These are phyloP conservation scores for Sordariomycetes sp. DNA, from an alignment of 2,329 filamentous ascomycete species.

Conservation along the genomic window DNA sequence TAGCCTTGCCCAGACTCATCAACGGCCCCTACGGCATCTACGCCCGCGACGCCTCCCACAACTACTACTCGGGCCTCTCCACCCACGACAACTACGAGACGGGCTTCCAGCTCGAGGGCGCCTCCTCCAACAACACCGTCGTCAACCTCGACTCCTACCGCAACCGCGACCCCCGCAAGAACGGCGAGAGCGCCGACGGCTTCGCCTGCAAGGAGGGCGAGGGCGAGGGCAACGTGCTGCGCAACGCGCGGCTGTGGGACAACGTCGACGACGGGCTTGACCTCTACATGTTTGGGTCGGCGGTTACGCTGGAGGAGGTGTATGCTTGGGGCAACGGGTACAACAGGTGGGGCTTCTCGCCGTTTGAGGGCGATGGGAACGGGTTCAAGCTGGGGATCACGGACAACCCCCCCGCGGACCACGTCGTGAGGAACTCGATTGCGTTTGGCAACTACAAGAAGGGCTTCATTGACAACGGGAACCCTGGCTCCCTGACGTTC, in stretches of 20 bases:
- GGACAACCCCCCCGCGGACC: conserved; percentile 24
- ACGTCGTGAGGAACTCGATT: conserved; percentile 26
- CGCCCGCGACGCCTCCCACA: conserved; percentile 16
- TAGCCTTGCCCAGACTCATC: conserved; percentile 10
- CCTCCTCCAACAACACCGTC: conserved; percentile 19
- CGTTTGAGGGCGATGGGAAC: conserved; percentile 30
- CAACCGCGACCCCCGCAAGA: conserved; percentile 30
- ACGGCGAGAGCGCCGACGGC: conserved; percentile 32
- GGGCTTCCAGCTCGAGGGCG: conserved; percentile 18
- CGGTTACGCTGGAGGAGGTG: conserved; percentile 25
- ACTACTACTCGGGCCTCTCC: conserved; percentile 16
- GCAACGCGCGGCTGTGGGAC: conserved; percentile 29
- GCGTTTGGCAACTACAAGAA: conserved; percentile 26
- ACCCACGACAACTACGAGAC: conserved; percentile 21
- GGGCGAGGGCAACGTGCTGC: conserved; percentile 28
- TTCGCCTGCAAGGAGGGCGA: conserved; percentile 29
- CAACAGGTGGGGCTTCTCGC: conserved; percentile 27
- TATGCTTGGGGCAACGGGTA: conserved; percentile 30
- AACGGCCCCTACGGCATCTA: conserved; percentile 20
- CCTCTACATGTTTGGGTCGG: conserved; percentile 23
- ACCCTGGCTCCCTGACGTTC: conserved; percentile 24
- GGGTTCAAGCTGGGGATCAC: conserved; percentile 29
- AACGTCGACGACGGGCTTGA: conserved; percentile 34
- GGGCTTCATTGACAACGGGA: conserved; percentile 31
- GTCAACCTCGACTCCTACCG: conserved; percentile 24